These are phyloP conservation scores for Eutrema salsugineum DNA, from an alignment of 441 rosid species.

Conservation along the genomic window DNA sequence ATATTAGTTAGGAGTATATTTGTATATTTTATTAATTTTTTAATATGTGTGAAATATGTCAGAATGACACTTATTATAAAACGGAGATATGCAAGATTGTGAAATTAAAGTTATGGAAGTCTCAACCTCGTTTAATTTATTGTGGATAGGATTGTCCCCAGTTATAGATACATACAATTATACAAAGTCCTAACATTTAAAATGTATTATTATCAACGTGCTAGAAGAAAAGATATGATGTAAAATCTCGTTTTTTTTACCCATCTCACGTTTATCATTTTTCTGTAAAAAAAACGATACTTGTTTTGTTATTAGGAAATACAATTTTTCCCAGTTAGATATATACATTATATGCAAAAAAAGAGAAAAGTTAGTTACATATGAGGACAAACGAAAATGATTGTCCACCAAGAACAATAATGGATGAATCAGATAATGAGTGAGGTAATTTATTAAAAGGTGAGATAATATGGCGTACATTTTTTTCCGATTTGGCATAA, in stretches of 20 bases:
- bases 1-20: too few species aligned
- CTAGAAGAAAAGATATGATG: not conserved
- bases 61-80: too few species aligned
- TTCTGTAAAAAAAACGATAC: not conserved
- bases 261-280: not conserved
- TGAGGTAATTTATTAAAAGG: slow-evolving; percentile 20
- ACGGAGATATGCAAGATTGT: too few species aligned
- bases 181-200: not conserved
- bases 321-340: not conserved
- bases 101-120: not conserved
- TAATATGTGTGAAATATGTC: too few species aligned
- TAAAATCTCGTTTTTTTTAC: not conserved
- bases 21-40: too few species aligned
- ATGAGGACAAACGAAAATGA: slow-evolving; percentile 30
- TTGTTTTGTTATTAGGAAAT: not conserved
- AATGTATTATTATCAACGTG: not conserved
- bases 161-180: not conserved
- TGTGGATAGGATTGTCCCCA: not conserved
- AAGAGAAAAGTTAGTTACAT: not conserved
- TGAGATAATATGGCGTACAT: slow-evolving; percentile 9
- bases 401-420: slow-evolving; percentile 30
- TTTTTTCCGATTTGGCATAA: slow-evolving; percentile 23
- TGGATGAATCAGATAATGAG: slow-evolving; percentile 26
- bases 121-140: not conserved
- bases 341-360: not conserved